A percentile compares a stretch with the other conserved stretches of the same genome.
phyloP scores from a whole-genome alignment of 2,329 filamentous ascomycete species.

The Emmonsiellopsis sp. region DNA sequence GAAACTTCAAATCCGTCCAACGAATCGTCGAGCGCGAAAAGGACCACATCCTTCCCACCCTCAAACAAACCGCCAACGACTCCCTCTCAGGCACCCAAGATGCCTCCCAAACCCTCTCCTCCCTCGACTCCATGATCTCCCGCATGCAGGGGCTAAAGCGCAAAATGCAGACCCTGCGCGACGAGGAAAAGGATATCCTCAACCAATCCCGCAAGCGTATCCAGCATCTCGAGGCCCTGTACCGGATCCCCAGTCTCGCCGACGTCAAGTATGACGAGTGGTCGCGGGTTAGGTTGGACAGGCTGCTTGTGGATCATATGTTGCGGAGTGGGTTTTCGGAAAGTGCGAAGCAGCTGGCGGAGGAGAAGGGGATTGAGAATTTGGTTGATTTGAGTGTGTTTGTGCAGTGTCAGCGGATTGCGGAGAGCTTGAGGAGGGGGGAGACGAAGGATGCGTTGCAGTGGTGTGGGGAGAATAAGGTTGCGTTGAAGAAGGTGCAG shows the following conservation, averaged over 20 bases:
- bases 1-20: conserved; percentile 76
- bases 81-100: conserved; percentile 54
- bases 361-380: conserved; percentile 64
- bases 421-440: conserved; percentile 58
- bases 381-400: conserved; percentile 88
- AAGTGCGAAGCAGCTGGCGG: conserved; percentile 65
- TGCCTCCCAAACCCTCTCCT: conserved; percentile 64
- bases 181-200: conserved; percentile 71
- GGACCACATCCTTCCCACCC: conserved; percentile 36
- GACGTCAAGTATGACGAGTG: conserved; percentile 92
- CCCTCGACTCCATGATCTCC: conserved; percentile 73
- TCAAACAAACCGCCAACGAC: conserved; percentile 48
- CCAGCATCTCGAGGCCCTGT: conserved; percentile 70
- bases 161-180: conserved; percentile 67
- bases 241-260: conserved; percentile 67
- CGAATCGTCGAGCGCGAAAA: conserved; percentile 38
- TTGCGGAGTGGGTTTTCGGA: conserved; percentile 72
- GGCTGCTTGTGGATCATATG: conserved; percentile 86
- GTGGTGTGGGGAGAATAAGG: conserved; percentile 93
- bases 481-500: conserved; percentile 78
- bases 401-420: conserved; percentile 67
- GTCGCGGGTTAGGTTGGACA: conserved; percentile 71
- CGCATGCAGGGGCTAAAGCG: conserved; percentile 81
- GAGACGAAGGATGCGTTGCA: conserved; percentile 69
- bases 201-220: conserved; percentile 67